Evolutionary conservation across 2,329 filamentous ascomycete genomes (phyloP).

Genomic region (Colletotrichum sp.): DNA sequence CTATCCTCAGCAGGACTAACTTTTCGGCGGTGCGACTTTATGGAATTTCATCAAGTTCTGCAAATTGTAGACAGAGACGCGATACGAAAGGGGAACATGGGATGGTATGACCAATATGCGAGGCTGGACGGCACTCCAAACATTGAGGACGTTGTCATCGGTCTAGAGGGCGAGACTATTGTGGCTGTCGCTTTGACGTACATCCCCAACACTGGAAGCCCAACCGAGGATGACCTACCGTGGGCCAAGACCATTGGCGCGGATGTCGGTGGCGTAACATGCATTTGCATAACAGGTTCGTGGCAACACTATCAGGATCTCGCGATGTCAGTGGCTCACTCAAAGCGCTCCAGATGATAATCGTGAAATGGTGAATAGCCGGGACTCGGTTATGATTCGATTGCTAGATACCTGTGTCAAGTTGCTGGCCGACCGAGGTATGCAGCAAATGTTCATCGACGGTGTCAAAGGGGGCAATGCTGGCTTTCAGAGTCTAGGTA

Average conservation of each 20-base stretch:
- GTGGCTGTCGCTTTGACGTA: constrained; percentile 62
- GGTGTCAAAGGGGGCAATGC: constrained; percentile 56
- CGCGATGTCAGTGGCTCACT: background rate
- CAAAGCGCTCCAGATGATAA: constrained; percentile 42
- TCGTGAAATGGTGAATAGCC: constrained; percentile 44
- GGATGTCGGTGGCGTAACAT: constrained; percentile 63
- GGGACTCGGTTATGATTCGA: constrained; percentile 56
- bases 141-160: constrained; percentile 59
- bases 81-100: constrained; percentile 50
- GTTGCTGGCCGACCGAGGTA: constrained; percentile 51
- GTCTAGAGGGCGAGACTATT: constrained; percentile 50
- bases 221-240: constrained; percentile 55
- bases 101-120: constrained; percentile 66
- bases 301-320: constrained; percentile 15
- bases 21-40: constrained; percentile 49
- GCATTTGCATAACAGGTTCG: constrained; percentile 63
- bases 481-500: constrained; percentile 57
- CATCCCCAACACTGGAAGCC: constrained; percentile 48
- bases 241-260: constrained; percentile 57
- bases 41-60: constrained; percentile 52
- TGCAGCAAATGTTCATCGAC: constrained; percentile 61
- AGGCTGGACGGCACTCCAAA: constrained; percentile 51
- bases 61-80: constrained; percentile 56
- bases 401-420: constrained; percentile 58
- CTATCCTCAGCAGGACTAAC: constrained; percentile 44